phyloP scores from a whole-genome alignment of 768 basidiomycete genomes.

The Leucocoprinus sp. region DNA sequence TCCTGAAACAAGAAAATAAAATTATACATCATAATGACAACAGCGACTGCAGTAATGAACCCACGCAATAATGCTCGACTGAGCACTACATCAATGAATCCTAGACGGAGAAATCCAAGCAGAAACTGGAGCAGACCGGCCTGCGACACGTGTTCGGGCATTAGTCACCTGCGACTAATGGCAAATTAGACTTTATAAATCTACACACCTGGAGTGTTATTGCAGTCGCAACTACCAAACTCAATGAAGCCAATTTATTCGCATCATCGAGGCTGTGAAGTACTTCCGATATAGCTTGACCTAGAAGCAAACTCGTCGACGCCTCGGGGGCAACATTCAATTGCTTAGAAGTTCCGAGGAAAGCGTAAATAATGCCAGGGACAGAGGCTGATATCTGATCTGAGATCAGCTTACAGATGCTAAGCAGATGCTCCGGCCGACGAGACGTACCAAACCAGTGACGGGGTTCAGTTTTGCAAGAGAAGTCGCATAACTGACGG shows the following conservation, averaged over 20 bases:
- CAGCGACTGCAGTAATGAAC: slow-evolving; percentile 78
- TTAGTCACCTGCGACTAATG: neutral
- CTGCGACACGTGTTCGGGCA: slow-evolving; percentile 25
- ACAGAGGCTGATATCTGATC: slow-evolving; percentile 74
- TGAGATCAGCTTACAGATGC: neutral
- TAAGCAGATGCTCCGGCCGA: neutral
- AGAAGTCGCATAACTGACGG: slow-evolving; percentile 87
- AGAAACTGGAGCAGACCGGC: slow-evolving; percentile 80
- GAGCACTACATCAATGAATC: slow-evolving; percentile 90
- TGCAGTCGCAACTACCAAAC: slow-evolving; percentile 65
- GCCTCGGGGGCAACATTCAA: slow-evolving; percentile 87
- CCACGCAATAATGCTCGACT: slow-evolving; percentile 84
- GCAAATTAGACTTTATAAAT: too few relatives aligned
- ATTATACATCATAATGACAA: slow-evolving; percentile 72
- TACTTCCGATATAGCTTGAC: slow-evolving; percentile 73
- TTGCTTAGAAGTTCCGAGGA: slow-evolving; percentile 81
- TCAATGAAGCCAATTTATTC: slow-evolving; percentile 41
- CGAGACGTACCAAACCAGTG: slow-evolving; percentile 63
- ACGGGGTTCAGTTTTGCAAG: slow-evolving; percentile 81
- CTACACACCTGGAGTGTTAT: slow-evolving; percentile 73
- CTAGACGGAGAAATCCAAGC: slow-evolving; percentile 81
- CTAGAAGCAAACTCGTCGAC: slow-evolving; percentile 76
- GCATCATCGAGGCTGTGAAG: slow-evolving; percentile 40
- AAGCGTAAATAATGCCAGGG: slow-evolving; percentile 80
- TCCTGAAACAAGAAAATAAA: neutral